Percentiles rank a stretch among this genome's conserved stretches.
Conservation (phyloP, 2,329 filamentous ascomycete species). For the Aspergillus bombycis region DNA sequence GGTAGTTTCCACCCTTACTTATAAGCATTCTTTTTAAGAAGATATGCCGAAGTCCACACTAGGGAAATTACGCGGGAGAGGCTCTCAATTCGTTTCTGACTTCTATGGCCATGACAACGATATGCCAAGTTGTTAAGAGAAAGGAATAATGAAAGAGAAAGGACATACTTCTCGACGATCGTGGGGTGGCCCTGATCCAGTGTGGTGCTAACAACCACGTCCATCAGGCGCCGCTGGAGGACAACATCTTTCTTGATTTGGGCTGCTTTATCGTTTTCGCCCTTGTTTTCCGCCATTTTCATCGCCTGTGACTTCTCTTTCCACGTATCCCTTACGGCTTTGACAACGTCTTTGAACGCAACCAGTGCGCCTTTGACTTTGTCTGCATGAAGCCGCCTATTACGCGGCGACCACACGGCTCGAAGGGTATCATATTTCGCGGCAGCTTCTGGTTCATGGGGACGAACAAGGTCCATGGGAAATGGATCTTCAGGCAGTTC, state of each 20-base stretch:
- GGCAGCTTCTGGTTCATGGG: conserved; percentile 56
- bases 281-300: conserved; percentile 61
- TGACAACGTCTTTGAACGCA: conserved; percentile 63
- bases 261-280: conserved; percentile 56
- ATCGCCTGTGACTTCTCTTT: conserved; percentile 60
- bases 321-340: conserved; percentile 64
- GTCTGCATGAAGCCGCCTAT: conserved; percentile 52
- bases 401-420: conserved; percentile 62
- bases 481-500: conserved; percentile 57
- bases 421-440: conserved; percentile 63
- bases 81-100: conserved; percentile 39
- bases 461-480: conserved; percentile 57
- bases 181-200: conserved; percentile 49
- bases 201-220: conserved; percentile 51
- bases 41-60: conserved; percentile 29
- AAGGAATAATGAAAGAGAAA: conserved; percentile 22
- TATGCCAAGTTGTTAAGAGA: conserved; percentile 24
- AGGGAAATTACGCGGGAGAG: conserved; percentile 39
- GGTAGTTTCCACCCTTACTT: conserved; percentile 31
- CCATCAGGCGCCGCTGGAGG: conserved; percentile 60
- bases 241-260: conserved; percentile 60
- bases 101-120: conserved; percentile 37
- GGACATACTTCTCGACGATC: conserved; percentile 55
- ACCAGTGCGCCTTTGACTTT: conserved; percentile 59
- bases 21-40: conserved; percentile 30